Percentiles rank a stretch among this genome's conserved stretches.
phyloP scores from a whole-genome alignment of 148 eudicot genomes.

The Vaccinium vitisidaea region DNA sequence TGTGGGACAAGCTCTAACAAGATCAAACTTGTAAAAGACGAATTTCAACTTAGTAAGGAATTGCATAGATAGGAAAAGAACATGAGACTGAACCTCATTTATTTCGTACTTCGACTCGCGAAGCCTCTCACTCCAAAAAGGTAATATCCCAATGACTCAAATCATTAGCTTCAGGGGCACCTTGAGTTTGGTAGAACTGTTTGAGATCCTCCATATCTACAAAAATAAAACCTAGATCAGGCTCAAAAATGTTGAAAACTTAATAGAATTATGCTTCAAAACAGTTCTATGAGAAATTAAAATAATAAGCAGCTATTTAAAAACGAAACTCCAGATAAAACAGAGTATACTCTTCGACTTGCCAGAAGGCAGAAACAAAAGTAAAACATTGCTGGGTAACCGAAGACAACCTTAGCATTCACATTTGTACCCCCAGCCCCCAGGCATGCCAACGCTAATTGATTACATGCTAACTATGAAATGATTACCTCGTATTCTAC shows the following conservation, averaged over 20 bases:
- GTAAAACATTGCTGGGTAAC: neutral
- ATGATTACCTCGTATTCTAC: neutral
- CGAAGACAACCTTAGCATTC: neutral
- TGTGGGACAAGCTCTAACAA: too few species aligned
- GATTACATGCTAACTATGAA: neutral
- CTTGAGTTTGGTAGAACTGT: slow-evolving; percentile 68
- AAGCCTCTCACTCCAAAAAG: slow-evolving; percentile 98
- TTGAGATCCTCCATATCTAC: slow-evolving; percentile 87
- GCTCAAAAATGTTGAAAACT: too few species aligned
- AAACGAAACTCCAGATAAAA: neutral
- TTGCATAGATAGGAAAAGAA: slow-evolving; percentile 1
- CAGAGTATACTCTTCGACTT: neutral
- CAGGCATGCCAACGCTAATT: neutral
- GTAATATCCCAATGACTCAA: slow-evolving; percentile 81
- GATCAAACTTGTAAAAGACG: neutral
- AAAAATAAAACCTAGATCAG: slow-evolving; percentile 17
- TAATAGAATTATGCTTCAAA: neutral
- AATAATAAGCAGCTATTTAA: neutral
- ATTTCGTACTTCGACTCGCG: slow-evolving; percentile 92
- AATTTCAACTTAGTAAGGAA: too few species aligned
- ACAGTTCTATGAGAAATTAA: neutral
- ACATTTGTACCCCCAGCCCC: neutral
- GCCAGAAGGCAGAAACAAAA: neutral
- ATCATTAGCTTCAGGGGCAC: slow-evolving; percentile 75
- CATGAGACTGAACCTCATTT: slow-evolving; percentile 63